Percentiles rank a stretch among this genome's conserved stretches.
Conservation (phyloP, 805 yeast species). For the Ogataea minuta region DNA sequence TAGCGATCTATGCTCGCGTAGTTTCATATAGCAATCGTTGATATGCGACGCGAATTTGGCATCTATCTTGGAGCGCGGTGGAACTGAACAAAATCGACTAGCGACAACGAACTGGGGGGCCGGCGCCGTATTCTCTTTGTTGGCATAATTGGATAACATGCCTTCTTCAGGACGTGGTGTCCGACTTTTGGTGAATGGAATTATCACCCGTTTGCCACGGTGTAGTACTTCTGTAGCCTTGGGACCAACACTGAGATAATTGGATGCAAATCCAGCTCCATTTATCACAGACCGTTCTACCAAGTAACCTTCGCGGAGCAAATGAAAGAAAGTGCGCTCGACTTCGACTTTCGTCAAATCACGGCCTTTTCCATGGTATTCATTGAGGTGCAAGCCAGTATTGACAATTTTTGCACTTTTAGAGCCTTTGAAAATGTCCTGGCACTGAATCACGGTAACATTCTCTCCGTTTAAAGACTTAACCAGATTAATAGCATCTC, state of each 20-base stretch:
- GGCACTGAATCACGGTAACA: constrained; percentile 77
- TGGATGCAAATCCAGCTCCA: constrained; percentile 75
- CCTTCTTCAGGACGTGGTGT: not conserved
- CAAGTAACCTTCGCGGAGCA: constrained; percentile 63
- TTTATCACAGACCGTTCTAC: constrained; percentile 72
- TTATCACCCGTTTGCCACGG: constrained; percentile 40
- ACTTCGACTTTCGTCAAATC: constrained; percentile 62
- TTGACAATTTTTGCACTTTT: constrained; percentile 56
- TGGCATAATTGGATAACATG: constrained; percentile 7
- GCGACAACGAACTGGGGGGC: constrained; percentile 20
- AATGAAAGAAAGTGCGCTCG: constrained; percentile 79
- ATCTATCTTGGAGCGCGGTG: constrained; percentile 8
- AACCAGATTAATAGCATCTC: constrained; percentile 58
- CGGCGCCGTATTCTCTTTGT: constrained; percentile 23
- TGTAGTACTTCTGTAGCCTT: constrained; percentile 48
- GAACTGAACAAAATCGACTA: constrained; percentile 13
- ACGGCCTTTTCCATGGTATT: constrained; percentile 72
- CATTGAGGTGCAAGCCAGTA: constrained; percentile 57
- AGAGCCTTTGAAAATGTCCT: constrained; percentile 79
- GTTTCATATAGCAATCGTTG: constrained; percentile 29
- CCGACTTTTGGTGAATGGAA: constrained; percentile 43
- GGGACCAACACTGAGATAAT: constrained; percentile 66
- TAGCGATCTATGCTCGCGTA: constrained; percentile 42
- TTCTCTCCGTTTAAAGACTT: constrained; percentile 50
- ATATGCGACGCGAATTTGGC: constrained; percentile 30